Conservation (phyloP, 306 rosid species). For the Vigna radiata region DNA sequence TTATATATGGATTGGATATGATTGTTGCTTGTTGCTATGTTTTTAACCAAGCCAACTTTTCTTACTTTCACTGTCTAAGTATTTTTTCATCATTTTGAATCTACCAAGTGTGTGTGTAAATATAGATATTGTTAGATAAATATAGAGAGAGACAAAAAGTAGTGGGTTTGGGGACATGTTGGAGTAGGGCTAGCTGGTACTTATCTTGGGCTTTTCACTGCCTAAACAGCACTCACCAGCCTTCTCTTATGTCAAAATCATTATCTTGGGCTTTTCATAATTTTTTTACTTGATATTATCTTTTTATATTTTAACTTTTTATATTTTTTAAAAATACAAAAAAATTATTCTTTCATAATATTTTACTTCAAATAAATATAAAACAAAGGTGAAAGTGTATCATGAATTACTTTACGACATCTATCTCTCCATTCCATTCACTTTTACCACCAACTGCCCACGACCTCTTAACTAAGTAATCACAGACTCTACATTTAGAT, state of each 20-base stretch:
- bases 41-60: slow-evolving; percentile 1
- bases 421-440: too few relatives aligned
- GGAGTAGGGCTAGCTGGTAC: too few relatives aligned
- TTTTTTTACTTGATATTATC: too few relatives aligned
- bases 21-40: slow-evolving; percentile 57
- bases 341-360: too few relatives aligned
- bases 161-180: not conserved
- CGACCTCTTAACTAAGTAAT: too few relatives aligned
- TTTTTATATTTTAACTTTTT: too few relatives aligned
- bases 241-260: not conserved
- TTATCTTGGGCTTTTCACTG: not conserved
- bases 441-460: too few relatives aligned
- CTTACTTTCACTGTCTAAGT: not conserved
- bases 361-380: too few relatives aligned
- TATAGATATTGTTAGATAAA: not conserved
- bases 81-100: not conserved
- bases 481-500: too few relatives aligned
- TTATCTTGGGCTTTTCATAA: not conserved
- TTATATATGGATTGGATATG: slow-evolving; percentile 41
- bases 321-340: too few relatives aligned
- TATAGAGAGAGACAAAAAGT: not conserved
- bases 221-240: not conserved
- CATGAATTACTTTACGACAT: not conserved
- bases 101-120: not conserved
- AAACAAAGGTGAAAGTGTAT: too few relatives aligned